Base-by-base conservation (phyloP, 1,284 basidiomycete species). In the Lentinula novae-zelandiae region DNA sequence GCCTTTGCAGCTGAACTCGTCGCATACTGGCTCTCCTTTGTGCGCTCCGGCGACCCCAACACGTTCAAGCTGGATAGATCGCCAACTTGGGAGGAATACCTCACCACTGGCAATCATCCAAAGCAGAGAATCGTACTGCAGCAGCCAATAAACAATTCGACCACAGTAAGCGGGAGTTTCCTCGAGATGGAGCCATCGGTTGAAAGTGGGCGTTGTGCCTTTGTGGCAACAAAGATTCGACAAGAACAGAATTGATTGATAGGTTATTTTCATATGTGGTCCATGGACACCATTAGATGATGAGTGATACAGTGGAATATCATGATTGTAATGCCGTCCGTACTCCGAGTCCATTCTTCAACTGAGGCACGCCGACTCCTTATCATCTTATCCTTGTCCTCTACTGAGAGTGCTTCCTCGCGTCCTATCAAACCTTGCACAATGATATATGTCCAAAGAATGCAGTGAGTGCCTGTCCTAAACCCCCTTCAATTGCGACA, bases 11-110 rank as follows among this genome's bases (percentile, higher is more conserved):
- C 74, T 49, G 83, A 86, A 67, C 71, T 84, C 34, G 83, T 85
- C 57, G 82, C 82, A 10, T 85, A 84, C 67, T 84, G 82, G 82
- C 72, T 84, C 9, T 86, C 84, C 0, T 85, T 86, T 65, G 82
- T 84, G 17, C 80, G 82, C 38, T 68, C 77, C 1, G 76, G 75
- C 1, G 67, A 83, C 67, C 82, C 82, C 1, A 84, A 81, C 71
- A 77, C 76, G 17, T 74, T 75, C 72, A 83, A 80, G 68, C 76
- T 85, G 2, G 64, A 71, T 0, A 69, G 76, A 9, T 80, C 82
- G 2, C 82, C 82, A 0, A 61, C 50, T 10, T 83, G 82, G 82
- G 58, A 71, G 5, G 62, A 58, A 50, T 82, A 76, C 63, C 71
- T 69, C 10, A 54, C 65, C 1, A 44, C 62, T 2, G 22, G 38